Evolutionary conservation across 2,329 filamentous ascomycete species (phyloP), one percentile per base, ranked within the genome.

Genomic region (Curvularia lunata): DNA sequence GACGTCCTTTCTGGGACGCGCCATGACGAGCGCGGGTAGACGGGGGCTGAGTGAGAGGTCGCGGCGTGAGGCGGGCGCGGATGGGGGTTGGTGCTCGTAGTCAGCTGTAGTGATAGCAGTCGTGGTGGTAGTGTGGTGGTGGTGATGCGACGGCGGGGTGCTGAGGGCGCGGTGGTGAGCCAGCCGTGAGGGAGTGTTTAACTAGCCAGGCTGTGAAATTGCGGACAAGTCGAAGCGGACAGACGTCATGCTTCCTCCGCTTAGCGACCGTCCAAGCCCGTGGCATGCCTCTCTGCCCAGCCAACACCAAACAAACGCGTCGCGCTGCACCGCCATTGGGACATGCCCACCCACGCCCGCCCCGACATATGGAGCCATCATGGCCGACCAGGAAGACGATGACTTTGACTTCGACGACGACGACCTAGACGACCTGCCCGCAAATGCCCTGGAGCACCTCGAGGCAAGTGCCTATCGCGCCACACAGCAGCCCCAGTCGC

Each of bases 1-100:
- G 73, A 88, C 85, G 75, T 84, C 83, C 71, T 83, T 83, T 71
- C 83, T 81, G 57, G 84, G 78, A 48, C 68, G 70, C 61, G 74
- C 66, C 74, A 77, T 77, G 54, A 47, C 49, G 54, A 21, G 34
- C 30, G 40, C 47, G 16, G 50, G 58, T 27, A 21, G 43, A 21
- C 34, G 61, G 48, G 28, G 48, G 61, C 28, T 48, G 52, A 38
- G 56, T 46, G 50, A 48, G 48, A 37, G 49, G 18, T 32, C 18
- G 34, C 43, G 18, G 48, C 13, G 43, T 6, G 49, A 25, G 23
- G 42, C 27, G 47, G 47, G 27, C 25, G 51, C 25, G 5, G 45
- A 18, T 32, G n/a, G 28, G 43, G 46, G 19, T 54, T 23, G 47
- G 38, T 54, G 49, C 32, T 16, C 13, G 48, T 27, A 6, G 30